Conservation (phyloP, 306 rosid genomes). For the Inga oerstediana region DNA sequence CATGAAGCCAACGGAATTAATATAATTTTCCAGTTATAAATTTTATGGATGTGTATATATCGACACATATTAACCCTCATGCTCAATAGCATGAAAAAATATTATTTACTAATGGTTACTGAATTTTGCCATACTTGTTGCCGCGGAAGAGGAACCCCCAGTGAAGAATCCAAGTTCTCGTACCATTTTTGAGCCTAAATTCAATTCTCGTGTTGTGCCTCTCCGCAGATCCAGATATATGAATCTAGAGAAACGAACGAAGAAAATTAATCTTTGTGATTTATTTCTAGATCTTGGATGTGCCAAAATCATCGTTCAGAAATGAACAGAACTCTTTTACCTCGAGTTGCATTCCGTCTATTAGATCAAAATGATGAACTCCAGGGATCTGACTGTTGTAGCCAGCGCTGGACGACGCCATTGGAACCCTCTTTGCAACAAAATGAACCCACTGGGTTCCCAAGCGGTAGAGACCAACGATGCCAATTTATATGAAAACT, state of each 20-base stretch:
- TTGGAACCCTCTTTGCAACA: constrained; percentile 6
- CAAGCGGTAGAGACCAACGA: background rate
- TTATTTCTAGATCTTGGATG: background rate
- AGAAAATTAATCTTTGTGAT: background rate
- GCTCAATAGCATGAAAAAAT: background rate
- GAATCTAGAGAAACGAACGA: constrained; percentile 25
- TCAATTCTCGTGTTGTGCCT: constrained; percentile 31
- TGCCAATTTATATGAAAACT: background rate
- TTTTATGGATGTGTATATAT: no score
- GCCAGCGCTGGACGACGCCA: constrained; percentile 30
- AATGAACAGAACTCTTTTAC: background rate
- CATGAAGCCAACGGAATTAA: background rate
- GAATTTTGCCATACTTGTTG: constrained; percentile 12
- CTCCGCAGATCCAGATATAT: constrained; percentile 34
- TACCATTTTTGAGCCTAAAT: constrained; percentile 37
- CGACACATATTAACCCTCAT: background rate
- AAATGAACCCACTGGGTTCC: background rate
- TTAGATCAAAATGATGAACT: constrained; percentile 33
- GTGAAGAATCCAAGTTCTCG: constrained; percentile 38
- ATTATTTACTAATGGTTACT: background rate
- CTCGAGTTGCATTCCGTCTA: constrained; percentile 37
- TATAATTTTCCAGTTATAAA: no score
- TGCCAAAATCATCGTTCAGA: background rate
- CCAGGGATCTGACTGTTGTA: constrained; percentile 14
- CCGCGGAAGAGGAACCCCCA: constrained; percentile 40